A percentile compares a stretch with the other conserved stretches of the same genome.
Evolutionary conservation across 2,329 filamentous ascomycete species (phyloP).

Genomic region (Penicillium sumatraense): DNA sequence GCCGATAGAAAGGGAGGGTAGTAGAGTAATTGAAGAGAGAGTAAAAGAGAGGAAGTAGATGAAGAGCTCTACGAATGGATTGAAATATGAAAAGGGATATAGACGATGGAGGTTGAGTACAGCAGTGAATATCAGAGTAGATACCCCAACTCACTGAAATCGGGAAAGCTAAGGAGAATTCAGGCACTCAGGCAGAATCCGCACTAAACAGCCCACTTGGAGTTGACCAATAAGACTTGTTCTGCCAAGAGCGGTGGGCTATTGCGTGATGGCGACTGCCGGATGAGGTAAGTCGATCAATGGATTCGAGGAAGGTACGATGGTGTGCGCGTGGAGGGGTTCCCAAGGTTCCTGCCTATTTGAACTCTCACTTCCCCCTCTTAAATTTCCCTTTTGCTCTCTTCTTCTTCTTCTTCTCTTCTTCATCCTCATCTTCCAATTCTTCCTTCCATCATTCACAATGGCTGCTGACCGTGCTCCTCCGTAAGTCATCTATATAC

Average conservation of each 20-base stretch:
- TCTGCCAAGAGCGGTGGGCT: slow-evolving; percentile 35
- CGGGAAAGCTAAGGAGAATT: not conserved
- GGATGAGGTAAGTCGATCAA: slow-evolving; percentile 23
- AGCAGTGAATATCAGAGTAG: not conserved
- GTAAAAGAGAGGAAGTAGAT: not conserved
- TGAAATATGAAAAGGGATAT: not conserved
- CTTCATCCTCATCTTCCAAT: not conserved
- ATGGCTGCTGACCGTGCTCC: slow-evolving; percentile 50
- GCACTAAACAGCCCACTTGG: slow-evolving; percentile 33
- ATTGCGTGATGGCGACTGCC: slow-evolving; percentile 41
- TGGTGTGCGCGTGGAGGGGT: slow-evolving; percentile 16
- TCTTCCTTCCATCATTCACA: slow-evolving; percentile 24
- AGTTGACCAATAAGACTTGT: slow-evolving; percentile 31
- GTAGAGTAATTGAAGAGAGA: not conserved
- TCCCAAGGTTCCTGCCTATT: slow-evolving; percentile 16
- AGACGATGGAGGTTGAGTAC: not conserved
- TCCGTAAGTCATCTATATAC: slow-evolving; percentile 41
- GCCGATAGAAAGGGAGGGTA: not conserved
- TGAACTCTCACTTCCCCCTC: slow-evolving; percentile 13
- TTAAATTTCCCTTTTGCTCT: slow-evolving; percentile 1
- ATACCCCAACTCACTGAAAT: not conserved
- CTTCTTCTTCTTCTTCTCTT: not conserved
- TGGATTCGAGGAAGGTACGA: slow-evolving; percentile 2
- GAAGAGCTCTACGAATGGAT: not conserved
- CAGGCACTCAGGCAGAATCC: slow-evolving; percentile 5